These are phyloP conservation scores for Nakazawaea peltata DNA, from an alignment of 805 yeast genomes.

Conservation along the genomic window DNA sequence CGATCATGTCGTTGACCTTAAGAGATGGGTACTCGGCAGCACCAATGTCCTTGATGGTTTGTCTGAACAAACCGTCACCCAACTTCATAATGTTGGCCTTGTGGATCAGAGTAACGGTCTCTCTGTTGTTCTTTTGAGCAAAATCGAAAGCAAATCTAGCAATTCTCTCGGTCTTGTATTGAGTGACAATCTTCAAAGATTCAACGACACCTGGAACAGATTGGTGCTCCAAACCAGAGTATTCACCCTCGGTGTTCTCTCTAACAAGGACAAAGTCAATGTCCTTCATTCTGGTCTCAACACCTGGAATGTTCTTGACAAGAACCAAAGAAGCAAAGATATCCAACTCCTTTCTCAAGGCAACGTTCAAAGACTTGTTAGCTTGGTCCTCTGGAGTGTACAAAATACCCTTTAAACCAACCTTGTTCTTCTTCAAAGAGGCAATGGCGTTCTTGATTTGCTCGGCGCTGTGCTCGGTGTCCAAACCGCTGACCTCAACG, in stretches of 20 bases:
- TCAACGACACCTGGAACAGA: slow-evolving; percentile 97
- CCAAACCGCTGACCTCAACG: slow-evolving; percentile 57
- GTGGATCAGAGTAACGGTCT: slow-evolving; percentile 92
- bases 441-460: slow-evolving; percentile 76
- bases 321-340: slow-evolving; percentile 92
- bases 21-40: slow-evolving; percentile 80
- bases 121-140: slow-evolving; percentile 87
- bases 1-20: slow-evolving; percentile 85
- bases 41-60: slow-evolving; percentile 83
- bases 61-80: slow-evolving; percentile 96
- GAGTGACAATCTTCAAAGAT: slow-evolving; percentile 90
- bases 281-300: slow-evolving; percentile 78
- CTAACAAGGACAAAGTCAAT: slow-evolving; percentile 92
- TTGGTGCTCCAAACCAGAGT: slow-evolving; percentile 96
- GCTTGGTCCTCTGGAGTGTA: slow-evolving; percentile 79
- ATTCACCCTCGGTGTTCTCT: slow-evolving; percentile 99
- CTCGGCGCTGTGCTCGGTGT: slow-evolving; percentile 30
- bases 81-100: slow-evolving; percentile 98
- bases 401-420: slow-evolving; percentile 94
- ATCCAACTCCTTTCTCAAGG: slow-evolving; percentile 92
- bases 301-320: slow-evolving; percentile 92
- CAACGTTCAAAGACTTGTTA: slow-evolving; percentile 86
- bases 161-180: slow-evolving; percentile 91
- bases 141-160: slow-evolving; percentile 97
- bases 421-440: slow-evolving; percentile 90